Base-by-base conservation (phyloP, 768 basidiomycete species). In the Tremella fuciformis region DNA sequence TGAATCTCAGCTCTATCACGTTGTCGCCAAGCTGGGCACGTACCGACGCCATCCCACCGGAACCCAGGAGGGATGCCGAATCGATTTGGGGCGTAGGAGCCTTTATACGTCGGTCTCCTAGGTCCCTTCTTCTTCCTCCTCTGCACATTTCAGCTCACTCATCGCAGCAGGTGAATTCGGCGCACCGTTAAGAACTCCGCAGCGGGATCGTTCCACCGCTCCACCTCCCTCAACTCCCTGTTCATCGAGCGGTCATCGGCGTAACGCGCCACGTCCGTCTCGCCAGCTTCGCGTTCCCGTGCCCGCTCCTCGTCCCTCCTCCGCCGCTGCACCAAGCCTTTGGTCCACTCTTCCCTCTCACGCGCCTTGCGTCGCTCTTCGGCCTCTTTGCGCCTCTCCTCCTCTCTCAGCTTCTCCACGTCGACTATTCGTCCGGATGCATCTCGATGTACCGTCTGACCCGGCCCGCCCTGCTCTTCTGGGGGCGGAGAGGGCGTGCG, bases 31-130 rank as follows among this genome's bases (percentile, higher is more conserved):
- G 22, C n/a, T n/a, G n/a, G n/a, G n/a, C 15, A 79, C 69, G 67
- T 63, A 91, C 93, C 93, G 63, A 98, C 96, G 25, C 96, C 96
- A 75, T 99, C 96, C 96, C 96, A 99, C 72, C 94, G 82, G 75
- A 92, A 91, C 0, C 96, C 96, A 22, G 96, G 96, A 63, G 84
- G 87, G 63, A 99, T 97, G 21, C 88, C 87, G 75, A 94, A 98
- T 7, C 96, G 85, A 79, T 99, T 98, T 8, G 94, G 93, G 13
- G 91, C 87, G 1, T 90, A 84, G 0, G 93, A 90, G 13, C 93
- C 92, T 16, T 77, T 80, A 75, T 97, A 97, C 74, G 87, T 85
- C 8, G 94, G 96, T 77, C 82, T 85, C 53, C 83, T 83, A 1
- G 90, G 86, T 0, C 86, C 89, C 67, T 88, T 89, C 0, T 81